Base-by-base conservation (phyloP, 2,329 filamentous ascomycete genomes). In the Talaromyces sp. region DNA sequence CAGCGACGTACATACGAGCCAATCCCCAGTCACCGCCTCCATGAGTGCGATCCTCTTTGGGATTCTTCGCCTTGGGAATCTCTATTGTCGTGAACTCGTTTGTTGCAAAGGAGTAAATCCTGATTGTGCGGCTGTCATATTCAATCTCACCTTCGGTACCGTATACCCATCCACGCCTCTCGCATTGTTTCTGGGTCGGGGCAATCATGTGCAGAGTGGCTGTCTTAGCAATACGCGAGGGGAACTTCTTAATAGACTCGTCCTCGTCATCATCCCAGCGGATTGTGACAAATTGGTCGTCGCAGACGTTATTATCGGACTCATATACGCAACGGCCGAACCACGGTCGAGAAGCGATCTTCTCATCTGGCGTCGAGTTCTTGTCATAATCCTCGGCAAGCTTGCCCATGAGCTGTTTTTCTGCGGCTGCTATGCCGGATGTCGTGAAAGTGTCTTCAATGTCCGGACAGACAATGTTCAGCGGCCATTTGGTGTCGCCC, bases 241-340 rank as follows among this genome's bases (percentile, higher is more conserved):
- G 61, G 57, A 67, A 50, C 52, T 31, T 8, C 10, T 27, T 31
- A 14, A 33, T 27, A 4, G 10, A 18, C 10, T n/a, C 16, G 30
- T 42, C 7, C 47, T 50, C 23, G 12, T 90, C 87, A 52, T 96
- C 91, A 12, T 92, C 89, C 92, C 94, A 98, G 4, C 85, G 87
- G 58, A 98, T 86, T 0, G 90, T 94, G 23, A 98, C 95, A 30
- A 89, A 84, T 74, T 98, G 94, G 70, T 98, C 92, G 73, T 99
- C 95, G 69, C 88, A 91, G 50, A 98, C 95, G 70, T 96, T 88
- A 76, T 98, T 99, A 76, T 96, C 92, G 4, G 88, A 82, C 73
- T 97, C 95, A 77, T 88, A 98, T 1, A 98, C 95, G 72, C 95
- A 99, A n/a, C 94, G 87, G 0, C 95, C 95, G 71, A 92, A 98